Percentiles rank a stretch among this genome's conserved stretches.
Evolutionary conservation across 345 rosid genomes (phyloP).

Genomic region (Euphorbia lathyris): DNA sequence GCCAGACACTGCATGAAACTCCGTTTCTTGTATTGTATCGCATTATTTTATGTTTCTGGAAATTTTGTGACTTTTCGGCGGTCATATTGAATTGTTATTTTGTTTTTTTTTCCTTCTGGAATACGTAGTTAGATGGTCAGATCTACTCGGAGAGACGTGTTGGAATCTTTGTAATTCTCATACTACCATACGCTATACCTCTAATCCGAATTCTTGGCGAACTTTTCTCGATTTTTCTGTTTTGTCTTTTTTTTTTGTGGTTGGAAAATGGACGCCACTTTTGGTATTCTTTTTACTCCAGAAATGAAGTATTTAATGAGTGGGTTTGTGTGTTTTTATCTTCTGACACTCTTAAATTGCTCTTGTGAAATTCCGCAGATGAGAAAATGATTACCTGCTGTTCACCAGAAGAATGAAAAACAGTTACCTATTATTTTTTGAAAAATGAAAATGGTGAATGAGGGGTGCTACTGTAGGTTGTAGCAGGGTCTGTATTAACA

Average conservation of each 20-base stretch:
- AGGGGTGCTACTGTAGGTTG: neutral
- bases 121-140: conserved; percentile 9
- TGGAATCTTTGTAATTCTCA: neutral
- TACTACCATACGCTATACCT: neutral
- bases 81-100: neutral
- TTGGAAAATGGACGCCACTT: neutral
- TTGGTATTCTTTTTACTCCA: neutral
- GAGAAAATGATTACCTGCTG: neutral
- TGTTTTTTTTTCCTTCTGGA: neutral
- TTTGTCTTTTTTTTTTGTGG: neutral
- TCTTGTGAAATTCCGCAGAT: neutral
- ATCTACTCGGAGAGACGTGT: conserved; percentile 6
- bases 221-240: neutral
- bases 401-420: neutral
- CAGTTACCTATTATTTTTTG: neutral
- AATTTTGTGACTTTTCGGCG: neutral
- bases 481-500: neutral
- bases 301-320: neutral
- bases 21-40: neutral
- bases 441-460: neutral
- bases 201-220: neutral
- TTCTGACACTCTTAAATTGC: neutral
- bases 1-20: neutral
- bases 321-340: neutral
- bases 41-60: neutral